Evolutionary conservation across 176 grass and related monocot species (phyloP).

Genomic region (Carex cristatella): DNA sequence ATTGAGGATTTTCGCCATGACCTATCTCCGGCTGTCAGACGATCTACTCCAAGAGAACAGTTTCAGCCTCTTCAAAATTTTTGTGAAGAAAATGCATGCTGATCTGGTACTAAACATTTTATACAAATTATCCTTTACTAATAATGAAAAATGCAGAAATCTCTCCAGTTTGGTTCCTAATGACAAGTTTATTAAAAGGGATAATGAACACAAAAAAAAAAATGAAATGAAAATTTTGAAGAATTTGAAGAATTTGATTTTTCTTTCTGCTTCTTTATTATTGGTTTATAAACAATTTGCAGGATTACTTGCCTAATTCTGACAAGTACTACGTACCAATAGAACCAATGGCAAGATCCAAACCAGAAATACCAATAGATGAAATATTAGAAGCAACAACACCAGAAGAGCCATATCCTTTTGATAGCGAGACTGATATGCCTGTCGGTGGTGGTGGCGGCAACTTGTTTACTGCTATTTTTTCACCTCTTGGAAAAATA

Average conservation of each 20-base stretch:
- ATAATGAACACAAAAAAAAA: too few relatives aligned
- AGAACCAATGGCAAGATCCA: slow-evolving; percentile 45
- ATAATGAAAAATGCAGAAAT: neutral
- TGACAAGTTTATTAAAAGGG: too few relatives aligned
- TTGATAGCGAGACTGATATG: slow-evolving; percentile 58
- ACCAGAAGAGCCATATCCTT: slow-evolving; percentile 40
- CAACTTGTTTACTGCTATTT: neutral
- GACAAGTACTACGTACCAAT: slow-evolving; percentile 32
- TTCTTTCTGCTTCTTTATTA: neutral
- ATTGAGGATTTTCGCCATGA: slow-evolving; percentile 59
- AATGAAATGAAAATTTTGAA: neutral
- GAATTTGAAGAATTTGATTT: neutral
- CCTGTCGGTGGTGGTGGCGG: slow-evolving; percentile 23
- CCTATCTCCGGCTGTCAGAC: slow-evolving; percentile 69
- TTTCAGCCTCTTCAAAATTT: slow-evolving; percentile 64
- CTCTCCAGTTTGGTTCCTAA: neutral
- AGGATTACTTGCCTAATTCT: slow-evolving; percentile 53
- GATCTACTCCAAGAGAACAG: slow-evolving; percentile 52
- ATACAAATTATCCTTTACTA: neutral
- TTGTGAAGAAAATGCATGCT: slow-evolving; percentile 91
- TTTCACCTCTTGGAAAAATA: neutral
- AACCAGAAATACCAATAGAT: slow-evolving; percentile 34
- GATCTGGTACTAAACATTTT: slow-evolving; percentile 41
- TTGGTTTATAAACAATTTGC: neutral
- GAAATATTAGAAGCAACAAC: slow-evolving; percentile 38